Evolutionary conservation across 169 alveolate genomes (phyloP).

Genomic region (Plasmodium gaboni): DNA sequence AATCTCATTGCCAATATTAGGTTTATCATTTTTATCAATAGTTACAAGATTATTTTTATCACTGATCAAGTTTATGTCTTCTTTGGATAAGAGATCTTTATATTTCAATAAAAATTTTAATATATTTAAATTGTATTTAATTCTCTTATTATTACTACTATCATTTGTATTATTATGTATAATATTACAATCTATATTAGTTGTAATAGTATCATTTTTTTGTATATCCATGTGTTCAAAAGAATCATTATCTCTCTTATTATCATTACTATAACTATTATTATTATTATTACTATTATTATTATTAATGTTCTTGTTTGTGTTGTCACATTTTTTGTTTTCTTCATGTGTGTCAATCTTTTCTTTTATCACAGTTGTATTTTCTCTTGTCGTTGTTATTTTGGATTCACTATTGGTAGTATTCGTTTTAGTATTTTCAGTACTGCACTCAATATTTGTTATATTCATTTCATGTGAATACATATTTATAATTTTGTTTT

Average conservation of each 20-base stretch:
- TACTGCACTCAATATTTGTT: neutral
- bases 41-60: constrained; percentile 18
- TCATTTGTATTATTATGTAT: too few species aligned
- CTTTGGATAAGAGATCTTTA: constrained; percentile 33
- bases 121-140: neutral
- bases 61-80: constrained; percentile 28
- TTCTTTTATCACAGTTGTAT: neutral
- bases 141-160: neutral
- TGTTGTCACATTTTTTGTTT: too few species aligned
- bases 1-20: constrained; percentile 14
- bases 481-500: neutral
- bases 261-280: too few species aligned
- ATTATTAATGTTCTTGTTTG: too few species aligned
- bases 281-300: too few species aligned
- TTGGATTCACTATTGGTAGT: neutral
- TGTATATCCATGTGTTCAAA: too few species aligned
- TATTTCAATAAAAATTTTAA: constrained; percentile 27
- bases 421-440: neutral
- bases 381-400: neutral
- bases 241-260: too few species aligned
- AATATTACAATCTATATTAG: too few species aligned
- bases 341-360: too few species aligned
- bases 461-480: neutral
- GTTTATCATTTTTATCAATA: constrained; percentile 15
- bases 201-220: too few species aligned